Evolutionary conservation across 176 grass and related monocot genomes (phyloP).

Genomic region (Urochloa ruziziensis): DNA sequence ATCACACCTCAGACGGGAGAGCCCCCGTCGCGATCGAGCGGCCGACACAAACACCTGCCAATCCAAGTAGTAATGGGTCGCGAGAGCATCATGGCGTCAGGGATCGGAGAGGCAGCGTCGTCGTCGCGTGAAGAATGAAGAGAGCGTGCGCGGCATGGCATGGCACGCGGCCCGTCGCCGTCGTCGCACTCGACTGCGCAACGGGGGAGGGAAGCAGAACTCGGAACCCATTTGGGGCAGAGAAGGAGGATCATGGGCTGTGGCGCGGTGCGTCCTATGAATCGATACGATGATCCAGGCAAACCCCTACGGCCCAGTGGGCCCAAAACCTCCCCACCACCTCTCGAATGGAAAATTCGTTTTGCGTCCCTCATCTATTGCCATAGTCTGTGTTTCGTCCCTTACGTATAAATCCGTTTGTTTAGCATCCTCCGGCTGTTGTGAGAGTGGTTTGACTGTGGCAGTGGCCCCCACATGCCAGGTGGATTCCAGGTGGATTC

Average conservation of each 20-base stretch:
- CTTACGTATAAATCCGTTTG: too few species aligned
- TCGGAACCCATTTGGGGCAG: background rate
- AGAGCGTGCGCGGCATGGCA: background rate
- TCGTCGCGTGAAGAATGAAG: background rate
- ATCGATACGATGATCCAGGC: too few species aligned
- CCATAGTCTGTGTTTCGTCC: too few species aligned
- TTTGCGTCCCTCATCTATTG: too few species aligned
- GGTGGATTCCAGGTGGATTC: too few species aligned
- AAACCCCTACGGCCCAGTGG: slow-evolving; percentile 18
- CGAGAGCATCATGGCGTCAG: background rate
- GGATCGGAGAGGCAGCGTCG: background rate
- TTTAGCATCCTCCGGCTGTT: too few species aligned
- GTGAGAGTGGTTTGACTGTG: too few species aligned
- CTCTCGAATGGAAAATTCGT: too few species aligned
- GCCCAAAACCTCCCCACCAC: background rate
- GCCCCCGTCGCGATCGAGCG: background rate
- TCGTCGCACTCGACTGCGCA: background rate
- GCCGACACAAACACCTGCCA: background rate
- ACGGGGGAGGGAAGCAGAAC: background rate
- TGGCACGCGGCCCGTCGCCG: background rate
- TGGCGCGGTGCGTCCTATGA: too few species aligned
- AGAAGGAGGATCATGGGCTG: background rate
- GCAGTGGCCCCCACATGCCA: too few species aligned
- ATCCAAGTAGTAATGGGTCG: background rate
- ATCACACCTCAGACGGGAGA: background rate